Percentiles rank a stretch among this genome's conserved stretches.
These are phyloP conservation scores for Barnettozyma populi DNA, from an alignment of 805 yeast genomes.

Conservation along the genomic window DNA sequence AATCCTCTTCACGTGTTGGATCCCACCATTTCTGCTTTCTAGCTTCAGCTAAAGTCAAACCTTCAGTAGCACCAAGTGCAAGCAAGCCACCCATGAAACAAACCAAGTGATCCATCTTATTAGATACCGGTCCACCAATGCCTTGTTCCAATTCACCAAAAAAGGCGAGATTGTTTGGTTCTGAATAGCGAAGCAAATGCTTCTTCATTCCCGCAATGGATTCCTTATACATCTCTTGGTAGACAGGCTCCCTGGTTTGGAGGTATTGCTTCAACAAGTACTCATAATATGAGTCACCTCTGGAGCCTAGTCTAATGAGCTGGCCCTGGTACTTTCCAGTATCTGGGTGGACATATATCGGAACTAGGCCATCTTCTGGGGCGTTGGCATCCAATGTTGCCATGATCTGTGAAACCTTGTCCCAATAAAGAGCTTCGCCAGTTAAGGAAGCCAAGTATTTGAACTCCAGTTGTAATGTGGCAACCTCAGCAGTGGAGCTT, in stretches of 20 bases:
- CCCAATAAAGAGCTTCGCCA: conserved; percentile 77
- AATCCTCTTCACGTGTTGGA: conserved; percentile 51
- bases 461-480: conserved; percentile 83
- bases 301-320: conserved; percentile 74
- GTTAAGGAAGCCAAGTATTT: conserved; percentile 77
- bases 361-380: conserved; percentile 72
- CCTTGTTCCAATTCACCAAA: conserved; percentile 79
- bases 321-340: conserved; percentile 63
- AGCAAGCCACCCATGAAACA: conserved; percentile 88
- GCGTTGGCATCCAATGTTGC: conserved; percentile 57
- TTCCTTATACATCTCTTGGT: conserved; percentile 70
- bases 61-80: conserved; percentile 86
- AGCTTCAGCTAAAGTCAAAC: conserved; percentile 52
- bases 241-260: conserved; percentile 62
- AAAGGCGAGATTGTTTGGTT: conserved; percentile 58
- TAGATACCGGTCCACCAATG: conserved; percentile 48
- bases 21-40: conserved; percentile 53
- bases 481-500: conserved; percentile 83
- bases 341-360: conserved; percentile 72
- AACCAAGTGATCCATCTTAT: conserved; percentile 89
- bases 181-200: conserved; percentile 53
- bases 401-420: conserved; percentile 69
- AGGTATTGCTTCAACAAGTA: conserved; percentile 80
- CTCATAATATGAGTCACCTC: conserved; percentile 94
- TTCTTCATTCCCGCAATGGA: conserved; percentile 72